Percentiles rank a stretch among this genome's conserved stretches.
Evolutionary conservation across 345 rosid species (phyloP).

Genomic region (Citropsis articulata): DNA sequence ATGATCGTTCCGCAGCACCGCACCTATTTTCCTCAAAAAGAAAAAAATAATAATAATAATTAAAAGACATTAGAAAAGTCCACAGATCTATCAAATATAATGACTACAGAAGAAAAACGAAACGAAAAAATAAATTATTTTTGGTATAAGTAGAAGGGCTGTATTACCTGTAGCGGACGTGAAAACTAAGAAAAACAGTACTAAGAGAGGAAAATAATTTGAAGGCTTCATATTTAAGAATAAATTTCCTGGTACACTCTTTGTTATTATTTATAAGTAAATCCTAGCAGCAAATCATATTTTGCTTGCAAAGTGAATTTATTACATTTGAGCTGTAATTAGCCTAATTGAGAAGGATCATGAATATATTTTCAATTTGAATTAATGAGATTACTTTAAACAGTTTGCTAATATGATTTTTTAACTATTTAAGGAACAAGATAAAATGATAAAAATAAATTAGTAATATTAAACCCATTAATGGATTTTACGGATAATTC

Average conservation of each 20-base stretch:
- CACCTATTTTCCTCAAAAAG: not conserved
- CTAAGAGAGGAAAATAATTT: not conserved
- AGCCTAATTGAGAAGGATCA: not conserved
- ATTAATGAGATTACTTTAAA: not conserved
- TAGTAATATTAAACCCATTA: no score
- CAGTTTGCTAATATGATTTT: not conserved
- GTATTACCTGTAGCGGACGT: not conserved
- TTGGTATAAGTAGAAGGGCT: not conserved
- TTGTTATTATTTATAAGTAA: not conserved
- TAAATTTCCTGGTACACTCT: not conserved
- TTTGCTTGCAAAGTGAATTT: not conserved
- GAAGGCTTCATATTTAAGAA: not conserved
- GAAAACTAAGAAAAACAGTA: not conserved
- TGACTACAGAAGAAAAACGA: not conserved
- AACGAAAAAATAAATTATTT: not conserved
- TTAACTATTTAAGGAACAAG: not conserved
- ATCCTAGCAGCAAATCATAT: not conserved
- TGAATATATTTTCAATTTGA: not conserved
- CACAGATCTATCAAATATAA: not conserved
- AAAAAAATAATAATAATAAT: not conserved
- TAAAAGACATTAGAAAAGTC: not conserved
- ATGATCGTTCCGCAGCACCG: not conserved
- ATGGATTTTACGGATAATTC: no score
- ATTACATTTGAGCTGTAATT: not conserved
- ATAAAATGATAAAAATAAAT: no score